Conservation (phyloP, 345 rosid species). For the Eutrema heterophyllum region DNA sequence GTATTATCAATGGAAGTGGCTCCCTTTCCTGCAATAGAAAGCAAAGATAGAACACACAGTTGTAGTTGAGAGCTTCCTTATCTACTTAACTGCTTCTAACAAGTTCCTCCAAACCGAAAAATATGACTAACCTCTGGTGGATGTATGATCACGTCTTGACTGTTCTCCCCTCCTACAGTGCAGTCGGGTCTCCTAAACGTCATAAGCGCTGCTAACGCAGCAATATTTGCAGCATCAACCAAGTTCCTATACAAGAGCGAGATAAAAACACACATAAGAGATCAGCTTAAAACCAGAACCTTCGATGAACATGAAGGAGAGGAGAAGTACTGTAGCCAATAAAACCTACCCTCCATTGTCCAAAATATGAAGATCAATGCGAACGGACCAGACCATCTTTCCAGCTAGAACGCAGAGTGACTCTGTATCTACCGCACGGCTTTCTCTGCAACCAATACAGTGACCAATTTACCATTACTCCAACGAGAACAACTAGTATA, state of each 20-base stretch:
- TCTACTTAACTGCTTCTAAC: neutral
- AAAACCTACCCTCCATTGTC: conserved; percentile 90
- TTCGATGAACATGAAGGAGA: neutral
- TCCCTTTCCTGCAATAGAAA: conserved; percentile 56
- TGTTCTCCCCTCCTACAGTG: conserved; percentile 78
- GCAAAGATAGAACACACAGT: neutral
- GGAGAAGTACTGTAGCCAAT: neutral
- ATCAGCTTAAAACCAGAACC: neutral
- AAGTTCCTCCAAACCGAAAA: neutral
- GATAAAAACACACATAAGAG: neutral
- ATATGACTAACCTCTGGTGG: conserved; percentile 68
- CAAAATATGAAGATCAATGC: conserved; percentile 85
- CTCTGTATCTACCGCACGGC: conserved; percentile 96
- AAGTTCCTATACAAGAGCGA: conserved; percentile 45
- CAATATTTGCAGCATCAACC: conserved; percentile 95
- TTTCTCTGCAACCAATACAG: conserved; percentile 63
- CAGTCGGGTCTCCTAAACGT: conserved; percentile 90
- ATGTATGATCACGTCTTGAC: conserved; percentile 74
- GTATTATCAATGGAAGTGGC: conserved; percentile 84
- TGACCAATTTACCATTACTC: neutral
- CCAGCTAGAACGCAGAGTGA: conserved; percentile 90
- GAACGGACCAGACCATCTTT: conserved; percentile 88
- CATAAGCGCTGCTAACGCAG: conserved; percentile 83
- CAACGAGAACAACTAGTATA: neutral
- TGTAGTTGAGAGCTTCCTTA: neutral